Conservation (phyloP, 1,284 basidiomycete genomes). For the Ganoderma meredithae region DNA sequence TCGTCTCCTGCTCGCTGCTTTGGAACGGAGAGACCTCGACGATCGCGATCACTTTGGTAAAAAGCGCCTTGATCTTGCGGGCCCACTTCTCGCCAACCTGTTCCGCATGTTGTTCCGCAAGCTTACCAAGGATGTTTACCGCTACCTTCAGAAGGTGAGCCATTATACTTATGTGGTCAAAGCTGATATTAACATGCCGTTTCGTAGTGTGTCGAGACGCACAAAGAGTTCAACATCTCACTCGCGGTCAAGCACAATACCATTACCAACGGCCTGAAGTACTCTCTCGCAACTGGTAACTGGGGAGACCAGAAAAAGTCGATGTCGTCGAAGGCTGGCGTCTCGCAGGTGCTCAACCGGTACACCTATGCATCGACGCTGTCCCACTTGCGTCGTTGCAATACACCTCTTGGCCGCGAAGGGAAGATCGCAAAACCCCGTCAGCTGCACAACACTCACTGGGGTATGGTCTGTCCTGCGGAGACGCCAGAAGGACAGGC, state of each 20-base stretch:
- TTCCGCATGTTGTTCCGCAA: constrained; percentile 99
- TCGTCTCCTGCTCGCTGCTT: constrained; percentile 89
- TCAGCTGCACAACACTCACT: constrained; percentile 99
- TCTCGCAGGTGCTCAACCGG: constrained; percentile 98
- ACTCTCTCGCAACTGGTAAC: constrained; percentile 98
- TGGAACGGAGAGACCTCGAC: constrained; percentile 95
- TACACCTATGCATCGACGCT: constrained; percentile 99
- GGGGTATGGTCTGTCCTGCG: constrained; percentile 99
- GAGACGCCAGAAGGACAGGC: constrained; percentile 99
- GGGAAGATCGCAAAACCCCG: constrained; percentile 99
- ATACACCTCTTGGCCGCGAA: constrained; percentile 97
- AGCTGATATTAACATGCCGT: constrained; percentile 20
- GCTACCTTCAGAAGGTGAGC: constrained; percentile 93
- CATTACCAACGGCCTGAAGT: constrained; percentile 98
- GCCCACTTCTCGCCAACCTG: constrained; percentile 92
- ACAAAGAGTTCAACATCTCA: constrained; percentile 94
- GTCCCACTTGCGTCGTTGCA: constrained; percentile 97
- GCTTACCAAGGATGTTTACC: constrained; percentile 96
- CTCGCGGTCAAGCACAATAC: constrained; percentile 95
- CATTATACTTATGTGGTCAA: constrained; percentile 4
- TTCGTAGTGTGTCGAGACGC: constrained; percentile 91
- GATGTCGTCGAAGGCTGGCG: constrained; percentile 97
- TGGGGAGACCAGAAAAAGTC: constrained; percentile 99
- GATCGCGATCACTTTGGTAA: constrained; percentile 99
- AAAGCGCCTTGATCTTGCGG: constrained; percentile 96